Conservation (phyloP, 176 grass and related monocot species). For the Musa schizocarpa region DNA sequence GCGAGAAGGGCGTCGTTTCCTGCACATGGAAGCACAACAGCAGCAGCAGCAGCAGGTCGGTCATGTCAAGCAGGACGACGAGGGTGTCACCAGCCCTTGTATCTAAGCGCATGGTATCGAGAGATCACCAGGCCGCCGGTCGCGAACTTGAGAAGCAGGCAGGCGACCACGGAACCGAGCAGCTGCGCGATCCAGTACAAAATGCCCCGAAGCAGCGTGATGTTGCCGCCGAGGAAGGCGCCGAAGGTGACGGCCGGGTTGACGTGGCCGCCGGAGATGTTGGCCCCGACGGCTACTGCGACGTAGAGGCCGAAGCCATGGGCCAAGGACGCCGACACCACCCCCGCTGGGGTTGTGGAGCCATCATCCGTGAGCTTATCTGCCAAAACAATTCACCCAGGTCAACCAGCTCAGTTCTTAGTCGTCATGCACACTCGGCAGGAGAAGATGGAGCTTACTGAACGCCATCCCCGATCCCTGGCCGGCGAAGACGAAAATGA, state of each 20-base stretch:
- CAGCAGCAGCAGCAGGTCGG: background rate
- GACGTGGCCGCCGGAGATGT: slow-evolving; percentile 82
- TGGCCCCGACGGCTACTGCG: slow-evolving; percentile 50
- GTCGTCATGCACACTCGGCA: too few relatives aligned
- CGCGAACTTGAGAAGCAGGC: slow-evolving; percentile 62
- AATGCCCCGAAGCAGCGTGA: slow-evolving; percentile 44
- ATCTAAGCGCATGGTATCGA: too few relatives aligned
- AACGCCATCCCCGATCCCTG: slow-evolving; percentile 69
- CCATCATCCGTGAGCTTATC: slow-evolving; percentile 65
- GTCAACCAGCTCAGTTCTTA: too few relatives aligned
- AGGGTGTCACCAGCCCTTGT: too few relatives aligned
- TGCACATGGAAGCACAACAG: background rate
- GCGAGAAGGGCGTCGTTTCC: slow-evolving; percentile 43
- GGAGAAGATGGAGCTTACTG: slow-evolving; percentile 18
- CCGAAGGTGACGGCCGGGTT: slow-evolving; percentile 91
- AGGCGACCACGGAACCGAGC: slow-evolving; percentile 63
- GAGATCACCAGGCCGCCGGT: slow-evolving; percentile 37
- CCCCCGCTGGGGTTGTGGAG: slow-evolving; percentile 29
- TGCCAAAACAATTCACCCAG: slow-evolving; percentile 6
- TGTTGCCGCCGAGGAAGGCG: slow-evolving; percentile 72
- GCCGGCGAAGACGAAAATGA: slow-evolving; percentile 87
- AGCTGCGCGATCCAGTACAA: slow-evolving; percentile 80
- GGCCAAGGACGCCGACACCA: slow-evolving; percentile 56
- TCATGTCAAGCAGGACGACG: too few relatives aligned
- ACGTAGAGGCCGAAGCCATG: slow-evolving; percentile 57